A percentile compares a stretch with the other conserved stretches of the same genome.
Conservation (phyloP, 768 basidiomycete species). For the Lactarius psammicola region DNA sequence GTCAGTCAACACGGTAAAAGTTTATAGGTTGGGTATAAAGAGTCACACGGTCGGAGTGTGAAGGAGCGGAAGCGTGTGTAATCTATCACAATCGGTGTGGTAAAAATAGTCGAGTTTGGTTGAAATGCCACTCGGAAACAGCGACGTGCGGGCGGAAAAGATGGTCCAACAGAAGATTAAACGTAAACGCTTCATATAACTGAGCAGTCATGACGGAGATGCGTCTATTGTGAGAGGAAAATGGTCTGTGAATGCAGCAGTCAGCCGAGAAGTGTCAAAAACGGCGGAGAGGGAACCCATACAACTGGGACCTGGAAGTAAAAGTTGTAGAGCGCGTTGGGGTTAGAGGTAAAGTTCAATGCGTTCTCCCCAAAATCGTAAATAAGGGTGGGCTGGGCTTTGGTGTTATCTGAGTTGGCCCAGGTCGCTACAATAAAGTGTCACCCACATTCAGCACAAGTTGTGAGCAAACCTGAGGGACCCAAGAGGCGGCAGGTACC, state of each 20-base stretch:
- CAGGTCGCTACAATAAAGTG: not conserved
- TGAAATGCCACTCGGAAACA: too few species aligned
- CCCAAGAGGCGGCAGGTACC: not conserved
- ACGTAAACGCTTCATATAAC: not conserved
- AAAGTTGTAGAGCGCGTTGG: not conserved
- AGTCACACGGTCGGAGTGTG: too few species aligned
- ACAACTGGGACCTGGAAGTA: not conserved
- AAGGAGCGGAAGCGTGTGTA: too few species aligned
- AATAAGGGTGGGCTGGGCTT: not conserved
- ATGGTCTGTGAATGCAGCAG: not conserved
- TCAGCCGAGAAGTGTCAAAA: not conserved
- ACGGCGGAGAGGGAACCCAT: not conserved
- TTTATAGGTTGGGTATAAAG: too few species aligned
- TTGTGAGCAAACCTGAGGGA: not conserved
- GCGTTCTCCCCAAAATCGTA: not conserved
- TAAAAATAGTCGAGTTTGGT: too few species aligned
- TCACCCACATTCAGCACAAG: not conserved
- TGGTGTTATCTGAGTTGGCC: not conserved
- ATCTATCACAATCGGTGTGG: too few species aligned
- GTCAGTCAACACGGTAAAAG: too few species aligned
- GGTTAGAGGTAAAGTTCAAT: not conserved
- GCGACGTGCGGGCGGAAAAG: not conserved
- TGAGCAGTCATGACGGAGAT: not conserved
- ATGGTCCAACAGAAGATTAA: not conserved
- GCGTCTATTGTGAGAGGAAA: not conserved